Percentiles rank a stretch among this genome's conserved stretches.
These are phyloP conservation scores for Tolypocladium nubicola DNA, from an alignment of 2,329 filamentous ascomycete species.

Conservation along the genomic window DNA sequence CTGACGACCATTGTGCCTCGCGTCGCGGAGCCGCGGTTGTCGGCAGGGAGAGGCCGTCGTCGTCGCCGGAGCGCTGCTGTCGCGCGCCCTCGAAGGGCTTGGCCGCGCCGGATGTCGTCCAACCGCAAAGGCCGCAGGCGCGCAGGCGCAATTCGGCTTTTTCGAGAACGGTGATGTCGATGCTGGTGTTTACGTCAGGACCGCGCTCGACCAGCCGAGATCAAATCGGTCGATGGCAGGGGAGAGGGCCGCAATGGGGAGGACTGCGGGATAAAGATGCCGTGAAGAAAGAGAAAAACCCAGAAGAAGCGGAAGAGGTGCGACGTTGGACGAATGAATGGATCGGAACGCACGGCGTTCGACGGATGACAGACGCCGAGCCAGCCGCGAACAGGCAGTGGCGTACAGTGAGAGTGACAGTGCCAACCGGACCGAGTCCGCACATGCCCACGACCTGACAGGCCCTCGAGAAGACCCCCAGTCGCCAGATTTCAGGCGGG, in stretches of 20 bases:
- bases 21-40: background rate
- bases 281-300: background rate
- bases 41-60: background rate
- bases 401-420: background rate
- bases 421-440: background rate
- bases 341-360: background rate
- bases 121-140: background rate
- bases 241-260: background rate
- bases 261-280: background rate
- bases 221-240: background rate
- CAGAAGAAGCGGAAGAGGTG: background rate
- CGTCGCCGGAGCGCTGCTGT: background rate
- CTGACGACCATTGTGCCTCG: background rate
- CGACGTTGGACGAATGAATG: background rate
- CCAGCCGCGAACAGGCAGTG: background rate
- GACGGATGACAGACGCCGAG: background rate
- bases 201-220: background rate
- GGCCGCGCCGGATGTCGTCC: background rate
- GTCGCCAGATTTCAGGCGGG: background rate
- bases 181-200: background rate
- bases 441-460: background rate
- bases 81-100: background rate
- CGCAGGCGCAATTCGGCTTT: background rate
- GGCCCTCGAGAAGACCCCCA: background rate
- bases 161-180: background rate